These are phyloP conservation scores for Diversispora eburnea DNA, from an alignment of 192 early-diverging fungal species.

Conservation along the genomic window DNA sequence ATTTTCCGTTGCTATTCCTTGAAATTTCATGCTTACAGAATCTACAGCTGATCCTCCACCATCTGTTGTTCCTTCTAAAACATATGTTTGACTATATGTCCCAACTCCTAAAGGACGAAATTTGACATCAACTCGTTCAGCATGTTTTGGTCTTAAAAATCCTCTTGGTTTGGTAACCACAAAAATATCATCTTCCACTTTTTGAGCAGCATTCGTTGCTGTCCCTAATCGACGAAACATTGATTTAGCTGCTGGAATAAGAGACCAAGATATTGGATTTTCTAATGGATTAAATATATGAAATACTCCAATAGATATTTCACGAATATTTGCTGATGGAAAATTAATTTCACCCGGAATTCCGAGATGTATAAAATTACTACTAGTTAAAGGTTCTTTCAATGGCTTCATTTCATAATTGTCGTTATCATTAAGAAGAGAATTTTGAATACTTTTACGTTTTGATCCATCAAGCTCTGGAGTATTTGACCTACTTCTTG, in stretches of 20 bases:
- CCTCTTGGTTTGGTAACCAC: neutral
- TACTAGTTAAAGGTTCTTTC: constrained; percentile 5
- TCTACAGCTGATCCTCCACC: neutral
- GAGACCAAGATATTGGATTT: neutral
- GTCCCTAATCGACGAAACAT: constrained; percentile 14
- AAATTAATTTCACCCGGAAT: constrained; percentile 16
- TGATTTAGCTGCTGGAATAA: neutral
- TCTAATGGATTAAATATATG: constrained; percentile 19
- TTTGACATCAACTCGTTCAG: constrained; percentile 18
- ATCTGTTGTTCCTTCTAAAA: constrained; percentile 13
- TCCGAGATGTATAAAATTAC: constrained; percentile 17
- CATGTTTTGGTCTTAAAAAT: constrained; percentile 10
- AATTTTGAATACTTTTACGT: neutral
- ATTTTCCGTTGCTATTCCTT: constrained; percentile 1
- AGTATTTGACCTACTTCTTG: constrained; percentile 15
- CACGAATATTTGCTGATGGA: neutral
- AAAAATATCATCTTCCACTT: constrained; percentile 20
- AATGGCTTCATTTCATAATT: constrained; percentile 15
- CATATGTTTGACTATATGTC: constrained; percentile 15
- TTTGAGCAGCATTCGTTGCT: neutral
- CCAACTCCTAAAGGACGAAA: constrained; percentile 16
- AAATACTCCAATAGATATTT: constrained; percentile 19
- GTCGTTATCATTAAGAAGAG: neutral
- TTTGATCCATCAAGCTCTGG: neutral
- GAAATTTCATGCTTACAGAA: constrained; percentile 3